Evolutionary conservation across 1,284 basidiomycete species (phyloP), one percentile per base, ranked within the genome.

Genomic region (Volvariella volvacea): DNA sequence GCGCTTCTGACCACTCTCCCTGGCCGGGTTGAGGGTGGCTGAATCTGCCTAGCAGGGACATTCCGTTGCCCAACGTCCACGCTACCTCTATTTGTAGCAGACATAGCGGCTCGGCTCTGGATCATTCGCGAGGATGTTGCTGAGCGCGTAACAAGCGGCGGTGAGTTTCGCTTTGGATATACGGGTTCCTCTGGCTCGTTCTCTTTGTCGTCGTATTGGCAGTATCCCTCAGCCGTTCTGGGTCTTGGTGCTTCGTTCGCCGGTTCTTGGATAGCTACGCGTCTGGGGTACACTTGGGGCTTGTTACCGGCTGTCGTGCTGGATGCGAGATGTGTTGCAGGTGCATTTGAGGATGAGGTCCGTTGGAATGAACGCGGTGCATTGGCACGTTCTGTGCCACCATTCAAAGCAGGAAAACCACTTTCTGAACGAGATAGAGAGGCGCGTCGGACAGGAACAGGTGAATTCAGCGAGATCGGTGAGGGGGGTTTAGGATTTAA

Each of bases 361-460:
- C 83, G 78, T 52, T 78, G 74, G 53, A 87, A 79, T 3, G 75
- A 75, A 32, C 67, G 50, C 64, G 73, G 61, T 36, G 47, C 28
- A 32, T 36, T 36, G 34, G 34, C 34, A 15, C 34, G 34, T 6
- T 36, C 34, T 8, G 34, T 8, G n/a, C 7, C 34, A 20, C 34
- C 34, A 15, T 16, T 20, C n/a, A 36, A n/a, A 12, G 64, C 54
- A 30, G 71, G 55, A 53, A 68, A 70, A 20, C 73, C 70, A 53
- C 78, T 83, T 56, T 86, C 82, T 37, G 83, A 83, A 21, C 79
- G 75, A 4, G 82, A 75, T 15, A 86, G 67, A 1, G 81, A 76
- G 32, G 66, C 60, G 37, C 78, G 69, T 44, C 66, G 54, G 12
- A n/a, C n/a, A n/a, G n/a, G n/a, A 14, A 60, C 49, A 8, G 71